phyloP scores from a whole-genome alignment of 768 basidiomycete genomes.

The Thelephora aurantiotincta region DNA sequence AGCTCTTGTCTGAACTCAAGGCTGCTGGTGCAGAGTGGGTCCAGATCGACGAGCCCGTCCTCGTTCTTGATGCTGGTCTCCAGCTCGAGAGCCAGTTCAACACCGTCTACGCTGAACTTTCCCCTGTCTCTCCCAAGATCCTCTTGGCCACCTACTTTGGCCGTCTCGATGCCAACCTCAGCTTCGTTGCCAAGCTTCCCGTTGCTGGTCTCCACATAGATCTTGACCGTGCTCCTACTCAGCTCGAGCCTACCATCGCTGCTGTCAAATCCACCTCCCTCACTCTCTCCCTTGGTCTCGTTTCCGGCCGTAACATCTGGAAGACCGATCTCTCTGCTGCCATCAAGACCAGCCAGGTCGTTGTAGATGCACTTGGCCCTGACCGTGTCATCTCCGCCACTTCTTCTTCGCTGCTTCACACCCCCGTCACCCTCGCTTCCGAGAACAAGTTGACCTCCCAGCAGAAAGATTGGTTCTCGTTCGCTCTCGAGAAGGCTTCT shows the following conservation, averaged over 20 bases:
- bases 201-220: conserved; percentile 93
- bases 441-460: conserved; percentile 83
- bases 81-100: conserved; percentile 68
- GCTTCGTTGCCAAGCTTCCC: conserved; percentile 83
- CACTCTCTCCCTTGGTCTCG: conserved; percentile 82
- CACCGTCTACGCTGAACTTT: conserved; percentile 69
- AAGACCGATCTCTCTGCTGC: conserved; percentile 86
- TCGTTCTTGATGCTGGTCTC: conserved; percentile 80
- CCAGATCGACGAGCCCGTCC: conserved; percentile 93
- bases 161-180: conserved; percentile 86
- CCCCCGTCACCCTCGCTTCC: conserved; percentile 85
- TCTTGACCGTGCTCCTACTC: conserved; percentile 82
- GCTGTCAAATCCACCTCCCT: conserved; percentile 76
- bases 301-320: conserved; percentile 99
- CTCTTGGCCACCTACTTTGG: conserved; percentile 93
- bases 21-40: conserved; percentile 88
- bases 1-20: conserved; percentile 83
- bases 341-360: conserved; percentile 73
- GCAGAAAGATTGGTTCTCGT: conserved; percentile 97
- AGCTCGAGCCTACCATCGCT: conserved; percentile 69
- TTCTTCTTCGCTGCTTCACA: conserved; percentile 97
- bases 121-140: conserved; percentile 78
- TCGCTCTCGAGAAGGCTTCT: conserved; percentile 88
- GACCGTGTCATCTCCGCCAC: conserved; percentile 89
- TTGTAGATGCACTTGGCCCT: conserved; percentile 66